A percentile compares a stretch with the other conserved stretches of the same genome.
Evolutionary conservation across 1,284 basidiomycete species (phyloP).

Genomic region (Inonotus obliquus): DNA sequence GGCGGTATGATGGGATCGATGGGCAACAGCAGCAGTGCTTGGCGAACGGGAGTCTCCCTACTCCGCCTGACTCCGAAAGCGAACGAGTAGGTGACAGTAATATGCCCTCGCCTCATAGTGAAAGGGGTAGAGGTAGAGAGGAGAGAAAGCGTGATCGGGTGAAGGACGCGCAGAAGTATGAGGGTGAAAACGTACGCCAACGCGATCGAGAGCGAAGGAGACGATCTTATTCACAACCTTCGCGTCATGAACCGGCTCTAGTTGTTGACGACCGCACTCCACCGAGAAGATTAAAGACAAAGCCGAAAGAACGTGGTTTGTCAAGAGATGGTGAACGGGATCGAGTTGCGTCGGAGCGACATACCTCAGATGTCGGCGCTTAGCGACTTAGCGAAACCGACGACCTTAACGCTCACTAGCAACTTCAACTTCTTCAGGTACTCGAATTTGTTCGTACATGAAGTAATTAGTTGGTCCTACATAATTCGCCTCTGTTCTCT

Average conservation of each 20-base stretch:
- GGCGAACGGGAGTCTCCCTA: constrained; percentile 3
- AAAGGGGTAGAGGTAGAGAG: not conserved
- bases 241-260: not conserved
- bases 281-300: not conserved
- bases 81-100: not conserved
- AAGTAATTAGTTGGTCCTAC: too few relatives aligned
- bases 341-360: not conserved
- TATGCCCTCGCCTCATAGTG: not conserved
- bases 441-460: too few relatives aligned
- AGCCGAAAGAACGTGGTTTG: not conserved
- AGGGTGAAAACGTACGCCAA: not conserved
- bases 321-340: too few relatives aligned
- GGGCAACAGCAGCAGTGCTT: not conserved
- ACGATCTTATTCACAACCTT: not conserved
- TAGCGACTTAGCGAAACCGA: too few relatives aligned
- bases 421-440: too few relatives aligned
- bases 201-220: not conserved
- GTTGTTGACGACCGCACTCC: not conserved
- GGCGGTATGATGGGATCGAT: not conserved
- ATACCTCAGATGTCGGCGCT: not conserved
- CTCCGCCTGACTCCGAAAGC: constrained; percentile 14
- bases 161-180: not conserved
- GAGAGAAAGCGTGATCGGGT: not conserved
- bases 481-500: too few relatives aligned
- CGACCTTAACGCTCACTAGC: too few relatives aligned